Conservation (phyloP, 768 basidiomycete species). For the Rhodotorula sphaerocarpa region DNA sequence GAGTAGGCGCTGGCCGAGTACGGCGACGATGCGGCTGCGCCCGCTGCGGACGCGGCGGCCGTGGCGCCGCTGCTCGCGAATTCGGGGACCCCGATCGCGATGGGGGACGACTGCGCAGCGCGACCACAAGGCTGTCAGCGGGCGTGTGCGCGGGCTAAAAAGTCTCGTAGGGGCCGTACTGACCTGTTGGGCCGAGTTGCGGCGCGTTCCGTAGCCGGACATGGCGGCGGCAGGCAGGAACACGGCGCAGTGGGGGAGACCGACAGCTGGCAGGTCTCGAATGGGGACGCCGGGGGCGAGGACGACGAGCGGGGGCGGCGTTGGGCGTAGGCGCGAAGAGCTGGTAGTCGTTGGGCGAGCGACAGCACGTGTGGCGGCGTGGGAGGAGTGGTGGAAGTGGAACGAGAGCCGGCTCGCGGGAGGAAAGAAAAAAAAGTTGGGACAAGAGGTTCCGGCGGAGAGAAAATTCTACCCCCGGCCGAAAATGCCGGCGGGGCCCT, state of each 20-base stretch:
- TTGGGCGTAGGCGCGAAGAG: too few species aligned
- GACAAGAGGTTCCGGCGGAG: too few species aligned
- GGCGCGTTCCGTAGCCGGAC: background rate
- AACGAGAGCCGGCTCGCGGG: too few species aligned
- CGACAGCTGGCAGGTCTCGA: background rate
- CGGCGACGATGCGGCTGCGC: background rate
- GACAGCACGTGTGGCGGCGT: too few species aligned
- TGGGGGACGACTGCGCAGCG: background rate
- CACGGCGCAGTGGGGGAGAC: background rate
- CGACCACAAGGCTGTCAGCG: too few species aligned
- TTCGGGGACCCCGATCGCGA: background rate
- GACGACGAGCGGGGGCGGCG: background rate
- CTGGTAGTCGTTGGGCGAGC: too few species aligned
- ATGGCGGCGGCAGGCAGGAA: background rate
- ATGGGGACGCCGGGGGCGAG: background rate
- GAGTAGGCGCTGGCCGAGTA: constrained; percentile 2
- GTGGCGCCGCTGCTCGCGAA: too few species aligned
- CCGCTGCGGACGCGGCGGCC: too few species aligned
- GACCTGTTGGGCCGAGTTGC: background rate
- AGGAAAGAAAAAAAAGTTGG: too few species aligned
- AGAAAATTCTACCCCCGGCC: too few species aligned
- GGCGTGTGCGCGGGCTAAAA: background rate
- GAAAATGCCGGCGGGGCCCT: too few species aligned
- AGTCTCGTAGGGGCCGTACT: background rate
- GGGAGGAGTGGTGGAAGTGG: too few species aligned